These are phyloP conservation scores for Rhododendron henanense DNA, from an alignment of 148 eudicot genomes.

Conservation along the genomic window DNA sequence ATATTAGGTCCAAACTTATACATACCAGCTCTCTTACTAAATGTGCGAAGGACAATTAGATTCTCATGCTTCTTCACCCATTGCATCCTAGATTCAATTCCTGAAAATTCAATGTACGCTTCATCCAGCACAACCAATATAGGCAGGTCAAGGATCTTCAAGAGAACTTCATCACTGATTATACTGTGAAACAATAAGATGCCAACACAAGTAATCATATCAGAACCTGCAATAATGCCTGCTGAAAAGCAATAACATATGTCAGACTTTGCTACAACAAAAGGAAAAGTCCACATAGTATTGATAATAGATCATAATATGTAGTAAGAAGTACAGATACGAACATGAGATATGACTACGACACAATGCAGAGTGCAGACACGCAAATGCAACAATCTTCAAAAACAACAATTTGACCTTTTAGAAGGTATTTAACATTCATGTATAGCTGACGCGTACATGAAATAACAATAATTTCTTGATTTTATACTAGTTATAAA, in stretches of 20 bases:
- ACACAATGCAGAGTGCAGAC: not conserved
- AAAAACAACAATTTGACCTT: not conserved
- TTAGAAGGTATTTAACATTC: not conserved
- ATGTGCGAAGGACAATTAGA: constrained; percentile 90
- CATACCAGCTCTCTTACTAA: constrained; percentile 95
- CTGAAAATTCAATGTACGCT: constrained; percentile 92
- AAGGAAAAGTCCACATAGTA: not conserved
- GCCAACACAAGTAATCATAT: not conserved
- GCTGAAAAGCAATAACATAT: not conserved
- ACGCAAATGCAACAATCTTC: not conserved
- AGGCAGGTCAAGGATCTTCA: constrained; percentile 75
- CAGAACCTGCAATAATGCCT: constrained; percentile 6
- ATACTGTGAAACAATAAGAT: constrained; percentile 47
- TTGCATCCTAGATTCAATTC: constrained; percentile 73
- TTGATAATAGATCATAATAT: not conserved
- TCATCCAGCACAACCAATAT: constrained; percentile 88
- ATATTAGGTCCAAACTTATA: not conserved
- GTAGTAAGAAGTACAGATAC: not conserved
- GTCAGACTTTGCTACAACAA: not conserved
- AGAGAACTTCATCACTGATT: constrained; percentile 64
- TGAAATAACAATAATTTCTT: not conserved
- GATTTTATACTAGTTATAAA: not conserved
- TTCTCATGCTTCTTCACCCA: constrained; percentile 96
- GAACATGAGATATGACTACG: not conserved
- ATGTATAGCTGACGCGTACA: not conserved